Percentiles rank a stretch among this genome's conserved stretches.
phyloP scores from a whole-genome alignment of 768 basidiomycete genomes.

The Xerocomellus intermedius region DNA sequence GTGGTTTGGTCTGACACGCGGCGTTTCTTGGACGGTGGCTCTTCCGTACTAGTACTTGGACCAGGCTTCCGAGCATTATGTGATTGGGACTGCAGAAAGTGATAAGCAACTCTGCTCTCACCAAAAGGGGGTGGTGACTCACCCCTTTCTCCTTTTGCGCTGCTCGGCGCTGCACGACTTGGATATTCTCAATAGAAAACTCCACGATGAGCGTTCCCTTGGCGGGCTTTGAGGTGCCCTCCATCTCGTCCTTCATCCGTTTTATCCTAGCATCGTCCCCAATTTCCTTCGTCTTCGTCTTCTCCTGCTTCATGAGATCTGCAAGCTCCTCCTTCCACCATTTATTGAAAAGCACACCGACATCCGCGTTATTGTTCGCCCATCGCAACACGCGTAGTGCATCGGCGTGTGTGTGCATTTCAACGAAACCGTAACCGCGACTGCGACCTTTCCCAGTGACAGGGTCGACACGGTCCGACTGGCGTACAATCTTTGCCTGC shows the following conservation, averaged over 20 bases:
- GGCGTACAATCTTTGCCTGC: conserved; percentile 91
- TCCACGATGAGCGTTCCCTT: conserved; percentile 76
- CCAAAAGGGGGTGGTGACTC: neutral
- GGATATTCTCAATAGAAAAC: conserved; percentile 93
- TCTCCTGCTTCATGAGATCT: conserved; percentile 57
- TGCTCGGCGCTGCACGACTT: conserved; percentile 78
- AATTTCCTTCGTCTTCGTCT: conserved; percentile 40
- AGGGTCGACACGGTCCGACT: conserved; percentile 84
- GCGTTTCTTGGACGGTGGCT: conserved; percentile 42
- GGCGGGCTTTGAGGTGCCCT: conserved; percentile 36
- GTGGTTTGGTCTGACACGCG: conserved; percentile 29
- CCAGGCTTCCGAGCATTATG: conserved; percentile 1
- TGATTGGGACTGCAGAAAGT: conserved; percentile 4
- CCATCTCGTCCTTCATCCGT: conserved; percentile 57
- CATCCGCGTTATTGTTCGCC: conserved; percentile 85
- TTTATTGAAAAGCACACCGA: conserved; percentile 59
- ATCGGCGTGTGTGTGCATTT: conserved; percentile 84
- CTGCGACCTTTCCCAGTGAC: conserved; percentile 84
- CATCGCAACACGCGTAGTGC: conserved; percentile 89
- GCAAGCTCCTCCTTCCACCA: conserved; percentile 86
- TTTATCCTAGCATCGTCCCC: conserved; percentile 53
- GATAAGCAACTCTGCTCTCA: neutral
- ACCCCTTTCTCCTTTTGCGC: conserved; percentile 43
- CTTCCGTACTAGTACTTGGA: conserved; percentile 23
- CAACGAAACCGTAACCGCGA: conserved; percentile 95